Evolutionary conservation across 768 basidiomycete genomes (phyloP).

Genomic region (Tylopilus cervinicoccineus): DNA sequence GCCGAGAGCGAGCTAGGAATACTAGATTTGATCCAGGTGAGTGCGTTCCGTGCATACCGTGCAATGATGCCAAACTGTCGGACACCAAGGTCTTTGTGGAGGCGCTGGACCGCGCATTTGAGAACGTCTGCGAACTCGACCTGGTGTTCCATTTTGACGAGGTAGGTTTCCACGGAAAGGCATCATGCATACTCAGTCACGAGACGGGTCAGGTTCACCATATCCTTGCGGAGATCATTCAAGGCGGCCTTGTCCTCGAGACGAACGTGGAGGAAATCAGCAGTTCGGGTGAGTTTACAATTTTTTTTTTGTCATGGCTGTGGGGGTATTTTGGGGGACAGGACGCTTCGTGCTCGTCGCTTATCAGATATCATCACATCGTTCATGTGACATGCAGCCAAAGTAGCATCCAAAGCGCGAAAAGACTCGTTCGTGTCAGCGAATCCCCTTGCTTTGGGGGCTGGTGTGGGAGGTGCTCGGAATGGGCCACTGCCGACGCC

Average conservation of each 20-base stretch:
- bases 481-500: conserved; percentile 65
- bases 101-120: conserved; percentile 90
- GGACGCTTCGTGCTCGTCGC: not conserved
- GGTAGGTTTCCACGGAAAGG: conserved; percentile 39
- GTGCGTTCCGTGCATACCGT: conserved; percentile 15
- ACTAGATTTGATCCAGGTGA: conserved; percentile 92
- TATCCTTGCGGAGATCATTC: conserved; percentile 92
- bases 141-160: conserved; percentile 99
- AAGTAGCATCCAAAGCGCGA: conserved; percentile 63
- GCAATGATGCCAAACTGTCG: not conserved
- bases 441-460: conserved; percentile 76
- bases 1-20: conserved; percentile 97
- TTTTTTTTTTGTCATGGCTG: not conserved
- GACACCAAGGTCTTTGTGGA: conserved; percentile 83
- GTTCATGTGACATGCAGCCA: conserved; percentile 43
- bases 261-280: conserved; percentile 90
- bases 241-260: conserved; percentile 94
- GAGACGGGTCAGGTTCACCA: conserved; percentile 66
- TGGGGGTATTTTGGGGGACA: conserved; percentile 1
- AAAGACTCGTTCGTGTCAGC: conserved; percentile 79
- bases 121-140: conserved; percentile 98
- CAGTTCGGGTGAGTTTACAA: conserved; percentile 47
- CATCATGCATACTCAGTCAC: conserved; percentile 1
- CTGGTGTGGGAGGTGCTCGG: conserved; percentile 53
- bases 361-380: conserved; percentile 1